A percentile compares a stretch with the other conserved stretches of the same genome.
These are phyloP conservation scores for Paradendryphiella salina DNA, from an alignment of 2,329 filamentous ascomycete genomes.

Conservation along the genomic window DNA sequence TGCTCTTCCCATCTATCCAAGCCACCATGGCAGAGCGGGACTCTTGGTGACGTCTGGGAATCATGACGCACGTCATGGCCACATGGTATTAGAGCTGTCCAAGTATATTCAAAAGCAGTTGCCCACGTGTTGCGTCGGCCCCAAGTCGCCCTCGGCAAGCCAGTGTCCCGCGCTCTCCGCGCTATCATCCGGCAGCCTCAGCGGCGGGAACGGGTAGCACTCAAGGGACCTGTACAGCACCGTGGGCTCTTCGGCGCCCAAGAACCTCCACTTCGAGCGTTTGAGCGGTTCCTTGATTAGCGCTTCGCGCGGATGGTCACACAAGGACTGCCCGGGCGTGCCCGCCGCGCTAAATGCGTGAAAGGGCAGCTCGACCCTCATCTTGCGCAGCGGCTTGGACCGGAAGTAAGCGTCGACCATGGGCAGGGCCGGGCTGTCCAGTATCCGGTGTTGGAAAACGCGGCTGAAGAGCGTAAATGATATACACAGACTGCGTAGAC, in stretches of 20 bases:
- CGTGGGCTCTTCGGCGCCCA: slow-evolving; percentile 2
- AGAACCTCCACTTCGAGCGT: slow-evolving; percentile 7
- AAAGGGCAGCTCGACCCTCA: slow-evolving; percentile 11
- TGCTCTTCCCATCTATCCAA: too few relatives aligned
- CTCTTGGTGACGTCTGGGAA: too few relatives aligned
- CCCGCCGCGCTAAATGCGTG: background rate
- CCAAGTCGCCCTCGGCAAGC: slow-evolving; percentile 5
- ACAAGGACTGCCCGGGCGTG: background rate
- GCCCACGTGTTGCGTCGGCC: background rate
- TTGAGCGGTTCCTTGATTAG: background rate
- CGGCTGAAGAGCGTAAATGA: background rate
- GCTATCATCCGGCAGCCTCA: slow-evolving; percentile 6
- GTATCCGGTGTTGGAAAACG: background rate
- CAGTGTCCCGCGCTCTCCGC: slow-evolving; percentile 14
- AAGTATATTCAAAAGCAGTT: too few relatives aligned
- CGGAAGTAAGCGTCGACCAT: slow-evolving; percentile 5
- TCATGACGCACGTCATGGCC: too few relatives aligned
- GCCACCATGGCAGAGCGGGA: too few relatives aligned
- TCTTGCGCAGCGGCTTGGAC: slow-evolving; percentile 7
- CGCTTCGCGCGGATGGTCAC: background rate
- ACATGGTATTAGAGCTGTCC: too few relatives aligned
- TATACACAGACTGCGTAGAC: slow-evolving; percentile 4
- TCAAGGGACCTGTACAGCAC: slow-evolving; percentile 8
- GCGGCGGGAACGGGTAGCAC: slow-evolving; percentile 8
- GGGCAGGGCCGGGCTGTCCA: slow-evolving; percentile 3